Base-by-base conservation (phyloP, 345 rosid species). In the Schrenkiella parvula region DNA sequence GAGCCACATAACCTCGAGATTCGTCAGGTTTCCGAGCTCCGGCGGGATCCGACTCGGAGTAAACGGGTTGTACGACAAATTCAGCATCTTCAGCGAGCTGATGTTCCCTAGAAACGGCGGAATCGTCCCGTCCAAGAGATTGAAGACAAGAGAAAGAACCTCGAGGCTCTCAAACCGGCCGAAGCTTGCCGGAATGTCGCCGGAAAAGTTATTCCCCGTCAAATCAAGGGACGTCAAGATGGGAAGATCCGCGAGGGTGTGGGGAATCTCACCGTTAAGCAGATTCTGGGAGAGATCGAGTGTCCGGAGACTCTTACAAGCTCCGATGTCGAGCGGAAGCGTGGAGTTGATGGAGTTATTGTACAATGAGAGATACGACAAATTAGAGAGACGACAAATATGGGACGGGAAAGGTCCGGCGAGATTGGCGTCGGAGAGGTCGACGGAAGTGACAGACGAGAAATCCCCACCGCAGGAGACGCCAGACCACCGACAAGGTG, bases 21-120 rank as follows among this genome's bases (percentile, higher is more conserved):
- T 82, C 37, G 87, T 80, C 74, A 95, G 63, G 76, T 95, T 90
- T 1, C 98, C 99, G 18, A 95, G 57, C 85, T 90, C 97, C 77
- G 86, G 81, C 53, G 99, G 99, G 65, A 95, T 82, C 76, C 80
- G 88, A 63, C 95, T 83, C 4, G 89, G 89, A 0, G 75, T 34
- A 70, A 95, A 92, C 62, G 98, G 95, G 75, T 95, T 95, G 47
- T 92, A 95, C 1, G 97, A 90, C 26, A 95, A 64, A 39, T 95
- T 95, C 17, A 95, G 70, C 99, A 81, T 87, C 74, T 64, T 92
- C 5, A 95, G 73, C 9, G 88, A 74, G 22, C 75, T 81, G 37
- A 93, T 75, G 68, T 89, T 88, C 6, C 91, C 96, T 1, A 93
- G 52, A 69, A 79, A 80, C 8, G 84, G 82, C 18, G 98, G 98